These are phyloP conservation scores for Fusarium verrucosum DNA, from an alignment of 2,329 filamentous ascomycete species.

Conservation along the genomic window DNA sequence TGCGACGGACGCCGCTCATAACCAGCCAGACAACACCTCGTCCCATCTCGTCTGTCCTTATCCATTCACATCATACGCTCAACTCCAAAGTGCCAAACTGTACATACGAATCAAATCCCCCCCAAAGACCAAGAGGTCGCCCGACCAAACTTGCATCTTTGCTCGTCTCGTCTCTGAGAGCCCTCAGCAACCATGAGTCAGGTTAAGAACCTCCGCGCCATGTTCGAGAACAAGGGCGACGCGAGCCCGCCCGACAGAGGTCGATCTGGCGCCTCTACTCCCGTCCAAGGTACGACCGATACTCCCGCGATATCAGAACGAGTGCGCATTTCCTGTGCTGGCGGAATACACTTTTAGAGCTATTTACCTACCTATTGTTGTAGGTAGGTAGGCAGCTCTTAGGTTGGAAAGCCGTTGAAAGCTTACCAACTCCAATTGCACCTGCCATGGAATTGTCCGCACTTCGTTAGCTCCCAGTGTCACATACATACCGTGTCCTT, in stretches of 20 bases:
- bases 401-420: constrained; percentile 10
- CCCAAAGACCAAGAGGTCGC: constrained; percentile 37
- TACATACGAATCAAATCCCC: neutral
- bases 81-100: constrained; percentile 16
- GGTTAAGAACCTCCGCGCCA: constrained; percentile 79
- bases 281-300: constrained; percentile 43
- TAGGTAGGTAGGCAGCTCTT: constrained; percentile 11
- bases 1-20: constrained; percentile 34
- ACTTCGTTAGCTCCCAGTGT: constrained; percentile 26
- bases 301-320: constrained; percentile 9
- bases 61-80: constrained; percentile 20
- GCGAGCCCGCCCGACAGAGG: constrained; percentile 74
- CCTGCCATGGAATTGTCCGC: constrained; percentile 33
- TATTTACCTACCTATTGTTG: no score
- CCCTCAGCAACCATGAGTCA: constrained; percentile 65
- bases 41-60: constrained; percentile 27
- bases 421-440: constrained; percentile 17
- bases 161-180: constrained; percentile 15
- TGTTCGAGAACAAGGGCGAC: constrained; percentile 79
- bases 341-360: constrained; percentile 12
- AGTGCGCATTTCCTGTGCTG: constrained; percentile 18
- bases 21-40: constrained; percentile 34
- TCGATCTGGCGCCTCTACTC: constrained; percentile 64
- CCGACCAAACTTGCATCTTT: constrained; percentile 35
- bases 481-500: constrained; percentile 30